Evolutionary conservation across 192 early-diverging fungal genomes (phyloP), one percentile per base, ranked within the genome.

Genomic region (Coemansia brasiliensis): DNA sequence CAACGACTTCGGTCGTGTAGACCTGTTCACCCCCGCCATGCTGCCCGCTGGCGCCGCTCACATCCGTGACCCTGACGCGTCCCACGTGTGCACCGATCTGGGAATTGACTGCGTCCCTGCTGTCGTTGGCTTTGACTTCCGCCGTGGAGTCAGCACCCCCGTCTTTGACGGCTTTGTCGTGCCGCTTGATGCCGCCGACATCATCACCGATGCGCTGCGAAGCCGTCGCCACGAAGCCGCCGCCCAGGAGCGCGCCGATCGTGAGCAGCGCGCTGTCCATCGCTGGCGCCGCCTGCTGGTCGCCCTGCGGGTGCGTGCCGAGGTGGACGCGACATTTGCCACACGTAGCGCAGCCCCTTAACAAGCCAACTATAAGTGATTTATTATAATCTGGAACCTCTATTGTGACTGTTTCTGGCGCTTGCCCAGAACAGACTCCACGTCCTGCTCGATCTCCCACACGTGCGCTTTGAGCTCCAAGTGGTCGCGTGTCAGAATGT

Each of bases 1-100:
- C 43, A 94, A 94, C 69, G 52, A 66, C 8, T 96, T 86, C 72
- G 94, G 94, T 7, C 84, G 89, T 60, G 72, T 96, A 35, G 92
- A 98, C 63, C 55, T 98, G 27, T 93, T 94, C 68, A 86, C 87
- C 9, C 66, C 82, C 4, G 74, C 70, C 8, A 98, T 98, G 95
- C 75, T 94, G 44, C 95, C 95, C 5, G 56, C 67, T 3, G 93
- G 92, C 22, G 86, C 82, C 15, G 84, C 82, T 2, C 92, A 94
- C 77, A 61, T 96, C 13, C 67, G 74, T 44, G 77, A 81, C 43
- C 57, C 81, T 13, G 83, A 82, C 3, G 83, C 91, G 32, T 81
- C 55, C 12, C 69, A 74, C 24, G 52, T 98, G 21, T 93, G 93
- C 27, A 81, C 81, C 42, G 79, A 84, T 63, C 73, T 96, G 38